A percentile compares a stretch with the other conserved stretches of the same genome.
These are phyloP conservation scores for Suillus clintonianus DNA, from an alignment of 768 basidiomycete genomes.

Conservation along the genomic window DNA sequence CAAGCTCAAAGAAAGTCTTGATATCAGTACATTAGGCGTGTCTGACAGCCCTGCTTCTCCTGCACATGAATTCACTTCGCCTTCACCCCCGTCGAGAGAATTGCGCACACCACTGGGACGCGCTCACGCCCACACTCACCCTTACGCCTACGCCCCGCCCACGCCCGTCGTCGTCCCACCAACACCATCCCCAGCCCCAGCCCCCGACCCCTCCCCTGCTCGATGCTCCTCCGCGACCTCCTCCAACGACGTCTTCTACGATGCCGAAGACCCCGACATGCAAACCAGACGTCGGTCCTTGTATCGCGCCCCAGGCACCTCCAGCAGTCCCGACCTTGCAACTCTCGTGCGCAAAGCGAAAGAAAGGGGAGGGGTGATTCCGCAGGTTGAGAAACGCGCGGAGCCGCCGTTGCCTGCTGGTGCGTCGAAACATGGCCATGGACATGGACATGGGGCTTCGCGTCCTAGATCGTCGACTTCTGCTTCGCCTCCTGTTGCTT, in stretches of 20 bases:
- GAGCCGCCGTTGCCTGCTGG: slow-evolving; percentile 47
- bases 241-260: slow-evolving; percentile 60
- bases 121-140: slow-evolving; percentile 41
- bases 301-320: slow-evolving; percentile 86
- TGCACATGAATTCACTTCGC: slow-evolving; percentile 43
- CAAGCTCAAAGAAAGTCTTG: slow-evolving; percentile 66
- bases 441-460: slow-evolving; percentile 11
- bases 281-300: slow-evolving; percentile 81
- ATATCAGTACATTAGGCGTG: slow-evolving; percentile 66
- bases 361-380: slow-evolving; percentile 55
- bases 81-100: slow-evolving; percentile 39
- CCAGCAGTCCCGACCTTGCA: slow-evolving; percentile 89
- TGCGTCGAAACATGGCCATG: not conserved
- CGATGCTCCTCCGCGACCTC: slow-evolving; percentile 48
- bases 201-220: slow-evolving; percentile 31
- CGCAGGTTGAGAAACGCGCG: slow-evolving; percentile 33
- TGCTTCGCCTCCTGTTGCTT: slow-evolving; percentile 27
- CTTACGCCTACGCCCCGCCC: not conserved
- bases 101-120: slow-evolving; percentile 34
- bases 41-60: slow-evolving; percentile 46
- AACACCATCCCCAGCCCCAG: slow-evolving; percentile 55
- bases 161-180: slow-evolving; percentile 69
- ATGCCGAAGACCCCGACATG: slow-evolving; percentile 66
- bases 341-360: slow-evolving; percentile 85
- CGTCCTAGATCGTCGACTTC: slow-evolving; percentile 48